Evolutionary conservation across 176 grass and related monocot genomes (phyloP), one percentile per base, ranked within the genome.

Genomic region (Aegilops longissima): DNA sequence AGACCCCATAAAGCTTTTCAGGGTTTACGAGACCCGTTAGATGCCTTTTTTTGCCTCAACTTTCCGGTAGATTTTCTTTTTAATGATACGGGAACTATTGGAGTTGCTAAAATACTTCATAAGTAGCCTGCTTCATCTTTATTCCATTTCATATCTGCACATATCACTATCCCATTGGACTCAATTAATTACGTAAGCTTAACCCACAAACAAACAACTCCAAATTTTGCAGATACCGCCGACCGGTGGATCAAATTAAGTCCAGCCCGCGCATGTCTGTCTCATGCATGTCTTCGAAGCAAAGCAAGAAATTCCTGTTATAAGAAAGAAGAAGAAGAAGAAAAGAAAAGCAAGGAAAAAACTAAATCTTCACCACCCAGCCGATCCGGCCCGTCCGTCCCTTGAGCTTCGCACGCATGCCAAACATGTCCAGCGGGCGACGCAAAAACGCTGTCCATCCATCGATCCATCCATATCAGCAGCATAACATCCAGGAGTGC

Each of bases 401-500:
- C 4, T 18, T 76, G 40, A 76, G 44, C 25, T 65, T 12, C 35
- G 4, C 47, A 45, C 45, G 4, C 49, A 47, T 78, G 65, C 29
- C 17, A 72, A 84, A 59, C 63, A 77, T 77, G 51, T 11, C 24
- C 39, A 12, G 29, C 51, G 6, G 14, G 52, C 77, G 74, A 90
- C 86, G 54, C 79, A 61, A 29, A 73, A 83, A 45, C 31, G 56
- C 30, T 14, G 79, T 83, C 64, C 40, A 63, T 63, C 61, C 61
- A 63, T 63, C 59, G 2, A 59, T 59, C 56, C 71, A 18, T 76
- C 73, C 24, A 75, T 76, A 30, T 76, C 73, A 76, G 8, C 39
- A 30, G 56, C 9, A 58, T 82, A 36, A 87, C 80, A 71, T 21
- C 80, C 14, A 87, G 74, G 80, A 87, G 89, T 90, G 75, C 80